Conservation (phyloP, 2,329 filamentous ascomycete genomes). For the Stromatinia cepivora region DNA sequence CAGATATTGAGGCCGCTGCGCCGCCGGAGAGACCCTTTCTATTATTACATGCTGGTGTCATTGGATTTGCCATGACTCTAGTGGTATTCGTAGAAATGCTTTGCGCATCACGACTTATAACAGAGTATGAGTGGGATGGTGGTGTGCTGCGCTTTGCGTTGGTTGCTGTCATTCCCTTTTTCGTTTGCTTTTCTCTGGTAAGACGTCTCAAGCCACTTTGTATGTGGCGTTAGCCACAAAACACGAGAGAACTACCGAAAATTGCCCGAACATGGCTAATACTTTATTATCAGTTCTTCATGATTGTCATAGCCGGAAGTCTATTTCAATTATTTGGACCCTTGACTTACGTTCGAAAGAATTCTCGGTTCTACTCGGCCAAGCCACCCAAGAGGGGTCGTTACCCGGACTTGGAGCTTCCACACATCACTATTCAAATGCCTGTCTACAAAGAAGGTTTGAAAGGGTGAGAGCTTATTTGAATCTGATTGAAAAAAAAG, state of each 20-base stretch:
- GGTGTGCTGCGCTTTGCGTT: slow-evolving; percentile 29
- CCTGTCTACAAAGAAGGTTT: slow-evolving; percentile 52
- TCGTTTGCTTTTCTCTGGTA: slow-evolving; percentile 39
- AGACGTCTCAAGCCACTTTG: slow-evolving; percentile 18
- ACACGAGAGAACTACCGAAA: background rate
- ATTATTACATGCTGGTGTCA: slow-evolving; percentile 28
- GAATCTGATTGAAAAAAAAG: background rate
- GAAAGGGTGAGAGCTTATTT: slow-evolving; percentile 25
- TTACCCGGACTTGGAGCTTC: slow-evolving; percentile 32
- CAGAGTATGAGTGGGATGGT: slow-evolving; percentile 30
- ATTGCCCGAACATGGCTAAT: slow-evolving; percentile 37
- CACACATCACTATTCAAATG: slow-evolving; percentile 51
- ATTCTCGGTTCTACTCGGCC: slow-evolving; percentile 35
- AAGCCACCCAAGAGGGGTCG: slow-evolving; percentile 42
- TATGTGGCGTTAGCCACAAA: slow-evolving; percentile 2
- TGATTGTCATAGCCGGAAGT: slow-evolving; percentile 26
- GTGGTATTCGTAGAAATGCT: slow-evolving; percentile 33
- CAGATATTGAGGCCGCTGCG: slow-evolving; percentile 25
- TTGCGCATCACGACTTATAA: slow-evolving; percentile 28
- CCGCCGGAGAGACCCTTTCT: slow-evolving; percentile 29
- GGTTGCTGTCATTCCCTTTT: slow-evolving; percentile 28
- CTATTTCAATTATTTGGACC: slow-evolving; percentile 33
- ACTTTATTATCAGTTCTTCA: slow-evolving; percentile 25
- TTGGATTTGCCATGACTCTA: slow-evolving; percentile 29
- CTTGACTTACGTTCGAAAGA: slow-evolving; percentile 28